Evolutionary conservation across 202 grass and related monocot genomes (phyloP), one percentile per base, ranked within the genome.

Genomic region (Schoenoplectus triqueter): DNA sequence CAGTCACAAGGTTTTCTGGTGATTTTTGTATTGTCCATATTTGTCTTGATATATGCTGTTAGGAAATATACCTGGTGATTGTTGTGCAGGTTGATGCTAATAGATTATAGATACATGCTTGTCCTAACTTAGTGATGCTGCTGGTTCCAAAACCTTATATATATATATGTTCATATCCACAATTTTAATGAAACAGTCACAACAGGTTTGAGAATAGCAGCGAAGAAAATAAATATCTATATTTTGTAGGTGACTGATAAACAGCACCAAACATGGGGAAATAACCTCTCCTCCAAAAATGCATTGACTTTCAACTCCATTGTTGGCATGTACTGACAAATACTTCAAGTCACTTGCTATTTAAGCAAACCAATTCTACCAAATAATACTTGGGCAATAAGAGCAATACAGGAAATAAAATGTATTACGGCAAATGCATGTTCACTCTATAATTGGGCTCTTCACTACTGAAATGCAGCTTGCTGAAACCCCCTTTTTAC

Each of bases 281-380:
- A 40, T 40, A 15, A 41, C 51, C 11, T 44, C 31, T 10, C 14
- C 54, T 78, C 41, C 10, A 42, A 60, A 60, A 60, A 18, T 60
- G 6, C 13, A 59, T 44, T 42, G 13, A 13, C 31, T 59, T 22
- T 41, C 22, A 78, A 78, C 60, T 60, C 47, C 42, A 7, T 22
- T 44, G 13, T 17, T 44, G 31, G 6, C 54, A 78, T 78, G 73
- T 56, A 31, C 9, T 8, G 73, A 76, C 50, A 3, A 20, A 39
- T 76, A 75, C 54, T 76, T 54, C 50, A 76, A 20, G 22, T 74
- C 69, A 76, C 72, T 5, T 55, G 72, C 10, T 55, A 76, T 13
- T 76, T 56, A 52, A 39, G 49, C 72, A 55, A 56, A 55, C 50
- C 13, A 31, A 7, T 19, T 75, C 4, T 76, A 57, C 73, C 73